These are phyloP conservation scores for Gautieria morchelliformis DNA, from an alignment of 768 basidiomycete species.

Conservation along the genomic window DNA sequence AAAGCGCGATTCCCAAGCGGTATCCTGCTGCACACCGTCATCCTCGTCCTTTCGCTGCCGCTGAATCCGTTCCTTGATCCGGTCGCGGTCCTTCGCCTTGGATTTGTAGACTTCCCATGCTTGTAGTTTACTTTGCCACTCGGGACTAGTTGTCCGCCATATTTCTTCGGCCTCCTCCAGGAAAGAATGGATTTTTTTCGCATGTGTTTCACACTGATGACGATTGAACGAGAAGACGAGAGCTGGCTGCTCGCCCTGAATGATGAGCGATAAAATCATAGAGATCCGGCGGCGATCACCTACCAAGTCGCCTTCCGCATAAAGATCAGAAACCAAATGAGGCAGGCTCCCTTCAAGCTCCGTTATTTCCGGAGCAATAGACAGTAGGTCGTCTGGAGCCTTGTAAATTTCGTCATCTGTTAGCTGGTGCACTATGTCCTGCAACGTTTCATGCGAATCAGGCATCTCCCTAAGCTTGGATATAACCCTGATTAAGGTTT, in stretches of 20 bases:
- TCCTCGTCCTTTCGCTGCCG: conserved; percentile 26
- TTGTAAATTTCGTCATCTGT: conserved; percentile 27
- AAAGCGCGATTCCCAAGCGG: conserved; percentile 45
- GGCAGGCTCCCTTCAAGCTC: conserved; percentile 37
- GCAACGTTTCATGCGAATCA: conserved; percentile 27
- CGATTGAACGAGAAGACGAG: conserved; percentile 63
- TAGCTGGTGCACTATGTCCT: conserved; percentile 29
- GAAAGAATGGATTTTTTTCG: conserved; percentile 22
- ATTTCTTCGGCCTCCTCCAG: conserved; percentile 35
- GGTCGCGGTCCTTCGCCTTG: conserved; percentile 38
- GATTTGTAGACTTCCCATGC: conserved; percentile 43
- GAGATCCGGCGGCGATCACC: conserved; percentile 15
- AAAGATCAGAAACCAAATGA: conserved; percentile 46
- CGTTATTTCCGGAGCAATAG: conserved; percentile 18
- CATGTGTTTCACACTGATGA: conserved; percentile 45
- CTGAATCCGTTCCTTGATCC: conserved; percentile 29
- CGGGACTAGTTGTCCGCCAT: conserved; percentile 38
- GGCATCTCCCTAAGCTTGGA: conserved; percentile 25
- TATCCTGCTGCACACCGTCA: conserved; percentile 9
- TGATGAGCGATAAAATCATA: background rate
- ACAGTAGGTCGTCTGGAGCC: background rate
- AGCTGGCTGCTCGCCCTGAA: conserved; percentile 34
- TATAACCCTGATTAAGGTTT: conserved; percentile 37
- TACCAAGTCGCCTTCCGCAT: conserved; percentile 44
- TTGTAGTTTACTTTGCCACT: conserved; percentile 41